Conservation (phyloP, 139 green algal species). For the Yamagishiella unicocca region DNA sequence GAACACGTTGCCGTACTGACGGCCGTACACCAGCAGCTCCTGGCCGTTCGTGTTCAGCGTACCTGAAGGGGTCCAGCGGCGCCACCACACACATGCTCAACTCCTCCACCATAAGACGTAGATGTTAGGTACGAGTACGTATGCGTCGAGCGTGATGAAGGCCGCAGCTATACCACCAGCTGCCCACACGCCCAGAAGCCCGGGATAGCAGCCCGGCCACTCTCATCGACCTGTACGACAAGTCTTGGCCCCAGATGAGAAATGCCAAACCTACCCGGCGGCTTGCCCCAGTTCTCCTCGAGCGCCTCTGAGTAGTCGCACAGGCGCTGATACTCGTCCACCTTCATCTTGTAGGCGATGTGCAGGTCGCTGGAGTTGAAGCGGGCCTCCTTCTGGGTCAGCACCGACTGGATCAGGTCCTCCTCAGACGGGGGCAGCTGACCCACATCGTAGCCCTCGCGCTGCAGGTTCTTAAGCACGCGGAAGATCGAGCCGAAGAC, state of each 20-base stretch:
- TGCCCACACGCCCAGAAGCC: too few species aligned
- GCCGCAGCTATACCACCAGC: too few species aligned
- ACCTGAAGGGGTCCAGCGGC: too few species aligned
- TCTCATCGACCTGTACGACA: too few species aligned
- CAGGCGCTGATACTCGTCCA: slow-evolving; percentile 92
- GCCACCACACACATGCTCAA: too few species aligned
- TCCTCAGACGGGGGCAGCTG: slow-evolving; percentile 80
- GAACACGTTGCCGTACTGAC: slow-evolving; percentile 99
- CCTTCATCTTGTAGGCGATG: slow-evolving; percentile 95
- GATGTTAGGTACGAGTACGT: too few species aligned
- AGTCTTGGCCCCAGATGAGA: too few species aligned
- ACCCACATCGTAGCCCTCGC: slow-evolving; percentile 95
- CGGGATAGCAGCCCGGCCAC: too few species aligned
- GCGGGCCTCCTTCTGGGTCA: slow-evolving; percentile 92
- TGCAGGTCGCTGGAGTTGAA: slow-evolving; percentile 97
- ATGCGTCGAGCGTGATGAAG: too few species aligned
- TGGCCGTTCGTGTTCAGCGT: slow-evolving; percentile 98
- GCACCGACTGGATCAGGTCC: slow-evolving; percentile 90
- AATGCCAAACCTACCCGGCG: slow-evolving; percentile 57
- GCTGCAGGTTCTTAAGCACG: slow-evolving; percentile 91
- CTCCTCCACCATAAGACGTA: too few species aligned
- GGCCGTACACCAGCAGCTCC: slow-evolving; percentile 97
- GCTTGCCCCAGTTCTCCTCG: slow-evolving; percentile 99
- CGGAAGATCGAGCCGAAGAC: slow-evolving; percentile 98
- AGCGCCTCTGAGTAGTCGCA: slow-evolving; percentile 94